Evolutionary conservation across 2,329 filamentous ascomycete genomes (phyloP).

Genomic region (Pseudonectria foliicola): DNA sequence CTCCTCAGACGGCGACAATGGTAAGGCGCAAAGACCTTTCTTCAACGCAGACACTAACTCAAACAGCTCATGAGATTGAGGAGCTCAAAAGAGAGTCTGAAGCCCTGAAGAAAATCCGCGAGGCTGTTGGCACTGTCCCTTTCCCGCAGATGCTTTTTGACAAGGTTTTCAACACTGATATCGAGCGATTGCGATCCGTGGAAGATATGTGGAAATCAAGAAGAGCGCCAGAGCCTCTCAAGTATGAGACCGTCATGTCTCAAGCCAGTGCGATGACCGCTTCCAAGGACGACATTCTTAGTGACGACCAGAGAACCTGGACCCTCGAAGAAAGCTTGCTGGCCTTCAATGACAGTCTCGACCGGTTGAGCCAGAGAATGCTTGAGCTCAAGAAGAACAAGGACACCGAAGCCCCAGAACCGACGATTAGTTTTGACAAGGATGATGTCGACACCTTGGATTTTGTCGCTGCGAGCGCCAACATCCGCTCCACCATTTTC

Average conservation of each 20-base stretch:
- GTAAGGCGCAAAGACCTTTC: conserved; percentile 29
- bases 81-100: conserved; percentile 79
- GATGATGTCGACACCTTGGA: conserved; percentile 93
- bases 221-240: conserved; percentile 63
- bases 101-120: conserved; percentile 74
- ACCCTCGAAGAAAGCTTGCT: conserved; percentile 73
- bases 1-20: conserved; percentile 74
- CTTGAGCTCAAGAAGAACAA: conserved; percentile 51
- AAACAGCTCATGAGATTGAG: conserved; percentile 65
- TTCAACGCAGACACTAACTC: not conserved
- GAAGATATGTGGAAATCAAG: conserved; percentile 95
- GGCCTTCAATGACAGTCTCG: conserved; percentile 80
- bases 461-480: conserved; percentile 86
- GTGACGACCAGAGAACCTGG: conserved; percentile 72
- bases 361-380: conserved; percentile 67
- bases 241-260: conserved; percentile 55
- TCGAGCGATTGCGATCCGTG: conserved; percentile 75
- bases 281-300: conserved; percentile 46
- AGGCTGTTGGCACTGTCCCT: conserved; percentile 68
- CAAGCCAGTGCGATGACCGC: conserved; percentile 44
- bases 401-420: conserved; percentile 43
- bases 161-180: conserved; percentile 85
- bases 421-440: conserved; percentile 86
- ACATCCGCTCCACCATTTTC: conserved; percentile 83
- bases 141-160: conserved; percentile 80